Base-by-base conservation (phyloP, 306 rosid genomes). In the Calophaca sinica region DNA sequence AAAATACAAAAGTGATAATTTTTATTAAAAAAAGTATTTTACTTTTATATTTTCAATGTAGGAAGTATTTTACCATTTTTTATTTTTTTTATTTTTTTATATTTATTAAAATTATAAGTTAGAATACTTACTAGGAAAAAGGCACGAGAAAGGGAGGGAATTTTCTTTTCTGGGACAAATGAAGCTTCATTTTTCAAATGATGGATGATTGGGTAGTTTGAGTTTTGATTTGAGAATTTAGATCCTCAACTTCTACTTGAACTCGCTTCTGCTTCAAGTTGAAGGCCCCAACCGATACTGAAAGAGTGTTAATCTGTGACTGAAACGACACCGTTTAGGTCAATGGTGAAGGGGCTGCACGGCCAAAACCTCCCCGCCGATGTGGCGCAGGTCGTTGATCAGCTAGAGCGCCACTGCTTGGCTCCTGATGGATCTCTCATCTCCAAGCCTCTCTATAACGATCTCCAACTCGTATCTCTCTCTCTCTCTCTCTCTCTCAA, bases 341-440 rank as follows among this genome's bases (percentile, higher is more conserved):
- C 74, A 41, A 90, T 92, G 99, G 90, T 85, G 84, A 94, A 94
- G 84, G 88, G 86, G 12, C 74, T 84, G 73, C 96, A 84, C 84
- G 91, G 88, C 26, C 90, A 89, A 73, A 85, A 79, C 77, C 88
- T 89, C 54, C 91, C 93, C 2, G 44, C 93, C 13, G 98, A 94
- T 76, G 91, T 90, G 54, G 65, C 87, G 6, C 96, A 82, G 53
- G 86, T 94, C 68, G 80, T 92, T 49, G 97, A 94, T 80, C 99
- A 90, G 79, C 81, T 92, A 67, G 96, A 89, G 75, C 99, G 99
- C 77, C 92, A 96, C 67, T 90, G 98, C 89, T 83, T 92, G 83
- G 93, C 97, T 69, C 88, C 98, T 54, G 96, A 92, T 76, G 97
- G 89, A 77, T 96, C 98, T 60, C 92, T 96, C 58, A 89, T 87